Percentiles rank a stretch among this genome's conserved stretches.
Evolutionary conservation across 2,329 filamentous ascomycete species (phyloP).

Genomic region (Claviceps humidiphila): DNA sequence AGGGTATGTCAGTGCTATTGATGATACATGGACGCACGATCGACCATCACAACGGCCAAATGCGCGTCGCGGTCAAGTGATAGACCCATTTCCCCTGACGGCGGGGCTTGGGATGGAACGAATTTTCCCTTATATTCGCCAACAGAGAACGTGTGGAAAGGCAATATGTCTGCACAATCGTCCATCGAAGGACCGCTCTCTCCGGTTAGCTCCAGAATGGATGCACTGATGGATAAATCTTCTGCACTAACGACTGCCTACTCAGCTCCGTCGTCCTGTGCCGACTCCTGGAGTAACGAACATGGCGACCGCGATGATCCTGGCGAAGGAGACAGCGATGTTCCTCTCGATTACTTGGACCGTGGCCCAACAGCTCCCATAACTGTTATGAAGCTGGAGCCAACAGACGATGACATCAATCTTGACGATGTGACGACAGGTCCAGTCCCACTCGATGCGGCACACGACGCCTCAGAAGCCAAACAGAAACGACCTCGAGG

Average conservation of each 20-base stretch:
- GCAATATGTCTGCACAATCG: slow-evolving; percentile 13
- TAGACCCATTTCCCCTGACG: slow-evolving; percentile 32
- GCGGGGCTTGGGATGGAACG: slow-evolving; percentile 17
- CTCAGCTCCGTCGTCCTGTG: slow-evolving; percentile 33
- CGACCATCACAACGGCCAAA: slow-evolving; percentile 28
- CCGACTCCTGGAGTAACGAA: slow-evolving; percentile 30
- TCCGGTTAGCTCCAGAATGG: slow-evolving; percentile 38
- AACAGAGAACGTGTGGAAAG: slow-evolving; percentile 18
- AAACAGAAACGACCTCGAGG: slow-evolving; percentile 58
- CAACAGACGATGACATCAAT: slow-evolving; percentile 40
- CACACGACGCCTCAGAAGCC: slow-evolving; percentile 15
- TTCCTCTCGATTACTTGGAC: slow-evolving; percentile 33
- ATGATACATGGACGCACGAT: slow-evolving; percentile 34
- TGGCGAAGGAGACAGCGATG: slow-evolving; percentile 27
- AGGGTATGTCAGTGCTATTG: slow-evolving; percentile 28
- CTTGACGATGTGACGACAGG: slow-evolving; percentile 38
- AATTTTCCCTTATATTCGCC: slow-evolving; percentile 20
- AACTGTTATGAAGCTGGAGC: slow-evolving; percentile 42
- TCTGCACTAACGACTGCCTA: slow-evolving; percentile 29
- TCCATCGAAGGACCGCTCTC: slow-evolving; percentile 36
- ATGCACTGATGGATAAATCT: slow-evolving; percentile 26
- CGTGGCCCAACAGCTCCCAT: slow-evolving; percentile 31
- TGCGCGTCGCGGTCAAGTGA: slow-evolving; percentile 33
- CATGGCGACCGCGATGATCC: slow-evolving; percentile 26
- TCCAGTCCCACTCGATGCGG: slow-evolving; percentile 10